A percentile compares a stretch with the other conserved stretches of the same genome.
Evolutionary conservation across 2,329 filamentous ascomycete species (phyloP).

Genomic region (Ceratocystis harringtonii): DNA sequence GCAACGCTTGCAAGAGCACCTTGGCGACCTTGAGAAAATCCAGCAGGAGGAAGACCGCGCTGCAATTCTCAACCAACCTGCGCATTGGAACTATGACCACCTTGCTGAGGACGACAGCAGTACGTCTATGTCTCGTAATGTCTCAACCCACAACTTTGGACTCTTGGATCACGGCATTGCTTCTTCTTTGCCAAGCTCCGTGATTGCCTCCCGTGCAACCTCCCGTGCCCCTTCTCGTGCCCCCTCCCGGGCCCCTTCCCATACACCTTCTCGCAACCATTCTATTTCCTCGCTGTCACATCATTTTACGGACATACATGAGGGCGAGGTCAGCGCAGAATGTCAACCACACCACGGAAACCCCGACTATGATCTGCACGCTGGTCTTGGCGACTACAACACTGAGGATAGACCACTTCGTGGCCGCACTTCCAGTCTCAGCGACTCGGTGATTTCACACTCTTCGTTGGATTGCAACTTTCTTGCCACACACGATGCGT

Average conservation of each 20-base stretch:
- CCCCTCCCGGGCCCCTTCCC: constrained; percentile 30
- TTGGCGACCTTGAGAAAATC: constrained; percentile 42
- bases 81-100: constrained; percentile 75
- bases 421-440: constrained; percentile 63
- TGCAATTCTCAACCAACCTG: constrained; percentile 31
- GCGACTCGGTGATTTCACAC: constrained; percentile 59
- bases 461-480: constrained; percentile 46
- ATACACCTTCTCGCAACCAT: constrained; percentile 28
- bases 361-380: neutral
- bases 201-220: constrained; percentile 27
- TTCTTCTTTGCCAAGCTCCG: constrained; percentile 27
- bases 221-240: constrained; percentile 35
- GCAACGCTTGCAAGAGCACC: constrained; percentile 43
- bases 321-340: neutral
- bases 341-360: neutral
- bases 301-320: constrained; percentile 6
- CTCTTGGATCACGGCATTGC: constrained; percentile 22
- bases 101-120: constrained; percentile 41
- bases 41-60: constrained; percentile 37
- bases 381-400: neutral
- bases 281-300: constrained; percentile 29
- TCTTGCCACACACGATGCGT: constrained; percentile 42
- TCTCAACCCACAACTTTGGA: constrained; percentile 29
- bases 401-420: constrained; percentile 43
- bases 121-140: constrained; percentile 30